These are phyloP conservation scores for Monosporozyma yasuniensis DNA, from an alignment of 805 yeast genomes.

Conservation along the genomic window DNA sequence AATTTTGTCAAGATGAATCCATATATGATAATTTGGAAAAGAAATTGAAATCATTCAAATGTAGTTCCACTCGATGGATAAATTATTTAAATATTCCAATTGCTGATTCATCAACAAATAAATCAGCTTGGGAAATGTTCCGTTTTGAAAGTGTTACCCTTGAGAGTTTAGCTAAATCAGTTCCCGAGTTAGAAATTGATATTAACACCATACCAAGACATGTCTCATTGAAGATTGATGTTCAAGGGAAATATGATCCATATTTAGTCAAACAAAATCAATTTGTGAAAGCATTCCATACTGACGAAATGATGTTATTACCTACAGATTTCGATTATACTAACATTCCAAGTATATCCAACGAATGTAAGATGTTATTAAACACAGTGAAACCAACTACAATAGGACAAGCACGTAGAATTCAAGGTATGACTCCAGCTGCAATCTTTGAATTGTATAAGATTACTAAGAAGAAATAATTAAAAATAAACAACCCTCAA, in stretches of 20 bases:
- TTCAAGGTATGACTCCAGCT: slow-evolving; percentile 93
- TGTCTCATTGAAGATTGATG: slow-evolving; percentile 51
- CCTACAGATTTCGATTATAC: slow-evolving; percentile 62
- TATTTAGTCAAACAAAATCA: slow-evolving; percentile 65
- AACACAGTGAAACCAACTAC: slow-evolving; percentile 78
- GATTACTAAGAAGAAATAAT: not conserved
- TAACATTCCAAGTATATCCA: slow-evolving; percentile 52
- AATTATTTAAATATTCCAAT: slow-evolving; percentile 38
- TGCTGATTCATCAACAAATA: slow-evolving; percentile 44
- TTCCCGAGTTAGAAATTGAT: slow-evolving; percentile 32
- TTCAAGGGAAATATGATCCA: slow-evolving; percentile 79
- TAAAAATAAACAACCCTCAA: not conserved
- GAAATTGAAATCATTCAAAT: slow-evolving; percentile 36
- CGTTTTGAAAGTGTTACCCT: slow-evolving; percentile 41
- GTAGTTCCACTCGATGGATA: slow-evolving; percentile 60
- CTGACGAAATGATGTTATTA: slow-evolving; percentile 70
- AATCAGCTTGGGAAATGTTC: slow-evolving; percentile 65
- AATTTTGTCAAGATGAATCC: slow-evolving; percentile 36
- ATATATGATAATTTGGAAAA: slow-evolving; percentile 38
- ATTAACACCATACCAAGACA: slow-evolving; percentile 33
- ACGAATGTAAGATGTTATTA: slow-evolving; percentile 61
- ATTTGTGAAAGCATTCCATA: slow-evolving; percentile 65
- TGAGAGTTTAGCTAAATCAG: slow-evolving; percentile 20
- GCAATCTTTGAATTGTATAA: slow-evolving; percentile 71
- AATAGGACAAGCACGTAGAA: slow-evolving; percentile 88